Conservation (phyloP, 306 rosid genomes). For the Ziziphus jujuba region DNA sequence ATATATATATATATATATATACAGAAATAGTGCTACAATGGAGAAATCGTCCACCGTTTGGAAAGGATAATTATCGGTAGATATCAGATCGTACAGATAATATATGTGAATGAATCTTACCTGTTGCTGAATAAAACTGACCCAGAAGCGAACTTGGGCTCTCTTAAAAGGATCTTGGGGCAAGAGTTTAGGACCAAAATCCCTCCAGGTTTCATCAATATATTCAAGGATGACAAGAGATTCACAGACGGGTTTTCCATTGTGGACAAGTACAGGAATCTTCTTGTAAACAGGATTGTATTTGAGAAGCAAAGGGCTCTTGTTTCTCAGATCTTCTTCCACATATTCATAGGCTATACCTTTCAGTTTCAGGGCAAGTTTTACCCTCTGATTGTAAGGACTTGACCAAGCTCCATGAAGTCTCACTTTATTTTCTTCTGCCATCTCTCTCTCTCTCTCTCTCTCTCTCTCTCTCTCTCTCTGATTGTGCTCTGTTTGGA, state of each 20-base stretch:
- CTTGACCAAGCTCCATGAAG: conserved; percentile 15
- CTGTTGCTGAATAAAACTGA: conserved; percentile 1
- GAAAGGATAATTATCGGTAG: too few species aligned
- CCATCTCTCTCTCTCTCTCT: too few species aligned
- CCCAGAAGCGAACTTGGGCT: conserved; percentile 21
- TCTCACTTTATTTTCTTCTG: too few species aligned
- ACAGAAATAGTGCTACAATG: too few species aligned
- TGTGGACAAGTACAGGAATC: neutral
- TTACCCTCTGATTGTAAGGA: conserved; percentile 16
- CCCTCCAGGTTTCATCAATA: neutral
- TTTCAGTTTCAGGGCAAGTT: conserved; percentile 11
- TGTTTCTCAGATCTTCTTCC: conserved; percentile 21
- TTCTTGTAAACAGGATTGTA: neutral
- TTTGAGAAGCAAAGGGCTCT: conserved; percentile 9
- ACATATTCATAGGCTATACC: conserved; percentile 23
- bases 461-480: too few species aligned
- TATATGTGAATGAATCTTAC: too few species aligned
- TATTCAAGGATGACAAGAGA: conserved; percentile 3
- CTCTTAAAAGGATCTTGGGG: conserved; percentile 10
- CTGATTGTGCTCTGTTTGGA: too few species aligned
- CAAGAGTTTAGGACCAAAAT: neutral
- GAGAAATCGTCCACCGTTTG: too few species aligned
- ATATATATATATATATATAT: too few species aligned
- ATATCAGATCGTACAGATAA: too few species aligned
- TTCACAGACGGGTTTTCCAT: neutral